Conservation (phyloP, 2,329 filamentous ascomycete species). For the Nemania diffusa region DNA sequence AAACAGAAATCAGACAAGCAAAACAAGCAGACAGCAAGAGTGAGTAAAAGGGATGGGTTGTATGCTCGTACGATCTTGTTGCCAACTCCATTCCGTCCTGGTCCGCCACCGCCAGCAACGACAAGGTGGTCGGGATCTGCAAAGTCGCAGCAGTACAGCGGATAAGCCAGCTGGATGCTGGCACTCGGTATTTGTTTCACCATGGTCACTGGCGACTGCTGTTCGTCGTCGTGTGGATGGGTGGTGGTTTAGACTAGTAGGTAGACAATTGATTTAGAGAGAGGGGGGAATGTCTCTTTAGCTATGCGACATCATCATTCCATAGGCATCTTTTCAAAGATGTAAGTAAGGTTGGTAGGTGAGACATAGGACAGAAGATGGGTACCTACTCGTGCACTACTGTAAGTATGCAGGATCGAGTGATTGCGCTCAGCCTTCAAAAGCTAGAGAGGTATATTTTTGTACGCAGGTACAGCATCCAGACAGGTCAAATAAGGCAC, state of each 20-base stretch:
- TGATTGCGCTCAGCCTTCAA: not conserved
- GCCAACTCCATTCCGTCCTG: slow-evolving; percentile 80
- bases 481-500: not conserved
- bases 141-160: slow-evolving; percentile 88
- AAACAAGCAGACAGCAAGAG: not conserved
- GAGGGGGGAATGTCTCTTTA: slow-evolving; percentile 3
- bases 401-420: not conserved
- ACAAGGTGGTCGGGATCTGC: slow-evolving; percentile 80
- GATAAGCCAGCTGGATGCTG: slow-evolving; percentile 79
- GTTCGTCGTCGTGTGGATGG: slow-evolving; percentile 20
- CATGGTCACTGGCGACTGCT: slow-evolving; percentile 48
- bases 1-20: not conserved
- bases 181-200: slow-evolving; percentile 57
- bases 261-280: slow-evolving; percentile 15
- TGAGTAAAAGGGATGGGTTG: not conserved
- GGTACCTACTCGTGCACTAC: too few relatives aligned
- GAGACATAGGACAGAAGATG: not conserved
- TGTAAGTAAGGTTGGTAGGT: not conserved
- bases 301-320: slow-evolving; percentile 1
- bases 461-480: not conserved
- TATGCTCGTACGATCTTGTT: slow-evolving; percentile 79
- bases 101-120: slow-evolving; percentile 88
- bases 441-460: not conserved
- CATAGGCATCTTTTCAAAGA: not conserved
- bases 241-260: slow-evolving; percentile 8